Evolutionary conservation across 106 monocot genomes (phyloP), one percentile per base, ranked within the genome.

Genomic region (Dendrobium huoshanense): DNA sequence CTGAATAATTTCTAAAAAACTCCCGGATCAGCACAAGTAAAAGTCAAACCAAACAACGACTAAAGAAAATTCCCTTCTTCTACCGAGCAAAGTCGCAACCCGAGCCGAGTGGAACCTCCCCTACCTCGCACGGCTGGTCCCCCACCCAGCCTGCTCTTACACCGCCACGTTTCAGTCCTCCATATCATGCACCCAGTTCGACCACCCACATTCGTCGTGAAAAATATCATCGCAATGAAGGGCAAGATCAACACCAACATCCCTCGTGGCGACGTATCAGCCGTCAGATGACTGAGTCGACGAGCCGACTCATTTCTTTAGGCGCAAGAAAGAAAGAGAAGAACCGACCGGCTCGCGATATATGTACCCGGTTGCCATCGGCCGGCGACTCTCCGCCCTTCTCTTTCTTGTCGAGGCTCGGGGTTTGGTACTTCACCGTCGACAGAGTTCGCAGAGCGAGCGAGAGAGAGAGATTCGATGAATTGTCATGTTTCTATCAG

Each of bases 191-290:
- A 22, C 0, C 61, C 61, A 20, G 22, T 51, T 51, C 51, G 22
- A 61, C 22, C 19, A 61, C n/a, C 1, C 22, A n/a, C 61, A 10
- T 1, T 6, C 56, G 10, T 17, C 5, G 61, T 61, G 61, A 61
- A 61, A 61, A 61, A 61, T 61, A 61, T 61, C 61, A 61, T 61
- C 61, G 2, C 31, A 31, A 68, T 68, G 68, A 25, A 68, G 68
- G 68, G 68, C 31, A 31, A 25, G 31, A 68, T 68, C 31, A 68
- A 29, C 25, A 3, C 68, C 10, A 2, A 0, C 2, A 68, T 11
- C 31, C 31, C 13, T 3, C 0, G 1, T 68, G 25, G 17, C 5
- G 68, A 31, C 4, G 5, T 68, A 68, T 68, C 11, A 68, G 25
- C 29, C 68, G 25, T 68, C 68, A 29, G 68, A 68, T 68, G 31